Conservation (phyloP, 106 monocot species). For the Agapanthus africanus region DNA sequence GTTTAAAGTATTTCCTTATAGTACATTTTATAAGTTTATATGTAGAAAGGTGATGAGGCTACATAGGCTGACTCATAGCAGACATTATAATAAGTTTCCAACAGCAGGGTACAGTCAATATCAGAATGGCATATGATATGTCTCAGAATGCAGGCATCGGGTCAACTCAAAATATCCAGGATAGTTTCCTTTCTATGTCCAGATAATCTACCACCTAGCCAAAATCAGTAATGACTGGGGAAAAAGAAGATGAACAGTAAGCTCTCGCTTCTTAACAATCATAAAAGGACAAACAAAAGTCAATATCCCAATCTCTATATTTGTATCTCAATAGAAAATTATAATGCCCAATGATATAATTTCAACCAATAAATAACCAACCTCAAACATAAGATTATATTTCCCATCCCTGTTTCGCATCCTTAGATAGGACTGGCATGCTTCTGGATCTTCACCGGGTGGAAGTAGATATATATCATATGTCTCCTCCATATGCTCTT, state of each 20-base stretch:
- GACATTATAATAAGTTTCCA: not conserved
- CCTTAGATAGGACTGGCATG: conserved; percentile 95
- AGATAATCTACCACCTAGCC: not conserved
- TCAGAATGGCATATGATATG: not conserved
- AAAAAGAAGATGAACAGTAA: not conserved
- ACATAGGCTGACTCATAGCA: not conserved
- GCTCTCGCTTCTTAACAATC: not conserved
- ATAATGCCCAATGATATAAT: not conserved
- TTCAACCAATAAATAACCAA: conserved; percentile 12
- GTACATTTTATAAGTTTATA: not conserved
- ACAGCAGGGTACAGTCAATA: not conserved
- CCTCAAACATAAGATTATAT: conserved; percentile 99
- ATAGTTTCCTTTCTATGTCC: not conserved
- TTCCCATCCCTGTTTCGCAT: conserved; percentile 98
- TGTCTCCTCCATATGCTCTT: conserved; percentile 74
- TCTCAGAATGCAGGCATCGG: not conserved
- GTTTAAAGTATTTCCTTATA: not conserved
- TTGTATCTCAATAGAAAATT: not conserved
- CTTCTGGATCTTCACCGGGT: conserved; percentile 97
- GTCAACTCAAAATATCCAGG: not conserved
- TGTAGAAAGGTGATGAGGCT: not conserved
- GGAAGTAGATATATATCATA: conserved; percentile 96
- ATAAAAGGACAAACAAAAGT: not conserved
- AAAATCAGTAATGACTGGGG: not conserved
- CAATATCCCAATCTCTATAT: not conserved